Evolutionary conservation across 208 protist genomes (phyloP).

Genomic region (Trypanosoma theileri): DNA sequence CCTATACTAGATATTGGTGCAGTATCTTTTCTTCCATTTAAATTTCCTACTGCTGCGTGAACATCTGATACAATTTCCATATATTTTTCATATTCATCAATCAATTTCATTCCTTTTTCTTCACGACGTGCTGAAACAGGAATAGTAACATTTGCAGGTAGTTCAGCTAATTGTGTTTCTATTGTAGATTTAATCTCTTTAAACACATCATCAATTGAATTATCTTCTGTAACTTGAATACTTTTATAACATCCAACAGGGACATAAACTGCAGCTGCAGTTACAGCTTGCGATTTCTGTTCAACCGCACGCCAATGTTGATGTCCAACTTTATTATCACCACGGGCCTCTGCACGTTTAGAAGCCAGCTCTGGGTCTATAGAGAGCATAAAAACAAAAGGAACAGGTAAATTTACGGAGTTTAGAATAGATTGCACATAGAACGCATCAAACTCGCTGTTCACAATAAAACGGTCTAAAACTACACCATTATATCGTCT

Average conservation of each 20-base stretch:
- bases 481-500: slow-evolving; percentile 72
- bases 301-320: slow-evolving; percentile 68
- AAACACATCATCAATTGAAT: slow-evolving; percentile 41
- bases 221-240: slow-evolving; percentile 45
- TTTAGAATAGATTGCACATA: slow-evolving; percentile 72
- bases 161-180: slow-evolving; percentile 37
- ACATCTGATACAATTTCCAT: slow-evolving; percentile 58
- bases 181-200: slow-evolving; percentile 49
- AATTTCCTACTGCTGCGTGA: slow-evolving; percentile 66
- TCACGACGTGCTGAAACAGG: slow-evolving; percentile 14
- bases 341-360: slow-evolving; percentile 51
- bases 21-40: slow-evolving; percentile 53
- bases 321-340: slow-evolving; percentile 47
- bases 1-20: slow-evolving; percentile 74
- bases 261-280: slow-evolving; percentile 57
- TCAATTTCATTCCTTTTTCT: slow-evolving; percentile 36
- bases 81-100: slow-evolving; percentile 59
- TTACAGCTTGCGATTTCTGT: slow-evolving; percentile 66
- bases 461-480: slow-evolving; percentile 83
- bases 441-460: slow-evolving; percentile 79
- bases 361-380: slow-evolving; percentile 61
- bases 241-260: slow-evolving; percentile 49
- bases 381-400: slow-evolving; percentile 77
- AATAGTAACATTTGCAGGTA: slow-evolving; percentile 14
- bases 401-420: slow-evolving; percentile 54